Conservation (phyloP, 306 rosid species). For the Inga leiocalycina region DNA sequence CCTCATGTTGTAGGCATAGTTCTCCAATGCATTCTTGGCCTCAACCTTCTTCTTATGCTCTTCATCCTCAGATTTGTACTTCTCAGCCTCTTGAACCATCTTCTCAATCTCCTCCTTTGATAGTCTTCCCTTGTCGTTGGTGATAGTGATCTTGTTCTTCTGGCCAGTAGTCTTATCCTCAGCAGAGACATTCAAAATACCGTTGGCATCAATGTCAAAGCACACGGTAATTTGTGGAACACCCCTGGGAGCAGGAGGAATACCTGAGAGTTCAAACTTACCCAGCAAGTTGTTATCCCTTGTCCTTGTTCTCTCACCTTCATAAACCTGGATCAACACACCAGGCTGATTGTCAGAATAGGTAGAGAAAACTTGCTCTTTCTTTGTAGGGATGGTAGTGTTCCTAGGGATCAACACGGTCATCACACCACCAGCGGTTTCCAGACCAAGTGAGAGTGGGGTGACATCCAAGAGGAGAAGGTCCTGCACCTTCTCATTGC, state of each 20-base stretch:
- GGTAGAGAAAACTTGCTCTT: conserved; percentile 79
- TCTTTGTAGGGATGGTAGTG: conserved; percentile 79
- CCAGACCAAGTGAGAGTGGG: conserved; percentile 70
- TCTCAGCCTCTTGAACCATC: conserved; percentile 85
- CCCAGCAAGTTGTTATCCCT: conserved; percentile 76
- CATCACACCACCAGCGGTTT: conserved; percentile 82
- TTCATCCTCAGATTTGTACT: conserved; percentile 78
- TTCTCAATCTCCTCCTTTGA: conserved; percentile 80
- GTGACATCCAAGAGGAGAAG: conserved; percentile 72
- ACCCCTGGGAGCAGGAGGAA: conserved; percentile 83
- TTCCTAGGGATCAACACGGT: conserved; percentile 74
- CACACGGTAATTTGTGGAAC: conserved; percentile 82
- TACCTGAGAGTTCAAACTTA: conserved; percentile 74
- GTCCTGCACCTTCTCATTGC: conserved; percentile 82
- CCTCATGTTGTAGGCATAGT: conserved; percentile 73
- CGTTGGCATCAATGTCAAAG: conserved; percentile 76
- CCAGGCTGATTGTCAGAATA: conserved; percentile 84
- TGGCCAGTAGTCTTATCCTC: conserved; percentile 79
- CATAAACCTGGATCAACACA: conserved; percentile 76
- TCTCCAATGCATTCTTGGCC: conserved; percentile 69
- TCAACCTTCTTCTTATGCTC: conserved; percentile 72
- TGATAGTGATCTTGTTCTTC: conserved; percentile 81
- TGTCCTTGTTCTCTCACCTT: conserved; percentile 74
- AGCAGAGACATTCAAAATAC: conserved; percentile 74
- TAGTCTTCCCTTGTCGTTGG: conserved; percentile 74